Percentiles rank a stretch among this genome's conserved stretches.
Conservation (phyloP, 352 stramenopile species). For the Pythium dissimile region DNA sequence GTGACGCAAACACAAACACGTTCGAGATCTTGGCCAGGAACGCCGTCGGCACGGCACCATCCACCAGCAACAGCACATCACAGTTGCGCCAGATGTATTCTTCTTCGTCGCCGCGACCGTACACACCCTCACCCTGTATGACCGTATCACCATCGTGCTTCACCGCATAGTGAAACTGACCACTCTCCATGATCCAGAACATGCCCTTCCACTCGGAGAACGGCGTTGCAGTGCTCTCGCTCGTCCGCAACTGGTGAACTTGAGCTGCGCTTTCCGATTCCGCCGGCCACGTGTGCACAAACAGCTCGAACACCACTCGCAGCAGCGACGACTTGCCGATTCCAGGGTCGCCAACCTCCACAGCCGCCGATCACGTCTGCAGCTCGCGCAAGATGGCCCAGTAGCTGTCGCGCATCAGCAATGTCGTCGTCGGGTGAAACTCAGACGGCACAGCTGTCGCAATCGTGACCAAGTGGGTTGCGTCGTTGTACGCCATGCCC, state of each 20-base stretch:
- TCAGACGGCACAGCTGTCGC: not conserved
- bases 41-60: not conserved
- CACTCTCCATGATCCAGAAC: not conserved
- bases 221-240: not conserved
- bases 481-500: not conserved
- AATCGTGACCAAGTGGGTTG: not conserved
- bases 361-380: not conserved
- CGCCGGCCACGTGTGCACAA: constrained; percentile 1
- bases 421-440: constrained; percentile 5
- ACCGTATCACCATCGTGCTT: not conserved
- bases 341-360: constrained; percentile 7
- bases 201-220: not conserved
- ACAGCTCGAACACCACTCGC: constrained; percentile 8
- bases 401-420: constrained; percentile 8
- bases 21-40: not conserved
- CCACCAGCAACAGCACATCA: not conserved
- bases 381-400: constrained; percentile 2
- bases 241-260: not conserved
- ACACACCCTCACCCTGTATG: not conserved
- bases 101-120: not conserved
- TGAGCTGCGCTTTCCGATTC: not conserved
- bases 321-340: constrained; percentile 14
- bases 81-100: not conserved
- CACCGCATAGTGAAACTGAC: not conserved
- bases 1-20: not conserved